Base-by-base conservation (phyloP, 345 rosid genomes). In the Nasturtium officinale region DNA sequence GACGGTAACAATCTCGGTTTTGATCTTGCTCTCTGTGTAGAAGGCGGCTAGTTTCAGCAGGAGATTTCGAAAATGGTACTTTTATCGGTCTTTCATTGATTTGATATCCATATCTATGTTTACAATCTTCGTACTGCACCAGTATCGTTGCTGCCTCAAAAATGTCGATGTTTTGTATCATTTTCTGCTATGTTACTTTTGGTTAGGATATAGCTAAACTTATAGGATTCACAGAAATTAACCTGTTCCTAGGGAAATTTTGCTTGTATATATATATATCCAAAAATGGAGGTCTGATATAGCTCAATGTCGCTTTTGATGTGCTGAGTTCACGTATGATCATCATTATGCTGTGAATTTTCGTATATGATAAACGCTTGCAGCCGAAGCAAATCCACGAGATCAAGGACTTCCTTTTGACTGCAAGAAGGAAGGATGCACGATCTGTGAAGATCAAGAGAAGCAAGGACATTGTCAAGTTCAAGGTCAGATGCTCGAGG, bases 381-480 rank as follows among this genome's bases (percentile, higher is more conserved):
- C 79, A 89, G 98, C 98, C 98, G 23, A 89, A 91, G 86, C 95
- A 91, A 82, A 91, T 91, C 62, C 96, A 87, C 4, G 98, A 94
- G 89, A 89, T 91, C 68, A 91, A 89, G 83, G 98, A 91, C 80
- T 94, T 94, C 83, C 98, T 94, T 75, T 84, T 91, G 47, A 89
- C 98, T 55, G 98, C 95, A 17, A 84, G 98, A 71, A 91, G 98
- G 87, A 94, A 94, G 50, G 97, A 94, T 71, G 97, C 95, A 0
- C 83, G 90, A 71, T 88, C 96, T 0, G 97, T 91, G 85, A 91
- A 91, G 78, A 91, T 89, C 79, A 91, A 91, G 90, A 89, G 83
- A 82, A 83, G 92, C 86, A 87, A 61, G 56, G 90, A 88, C 65
- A 87, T 82, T 6, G 91, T 88, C 48, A 94, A 94, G 86, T 94